Evolutionary conservation across 148 eudicot species (phyloP).

Genomic region (Euryodendron excelsum): DNA sequence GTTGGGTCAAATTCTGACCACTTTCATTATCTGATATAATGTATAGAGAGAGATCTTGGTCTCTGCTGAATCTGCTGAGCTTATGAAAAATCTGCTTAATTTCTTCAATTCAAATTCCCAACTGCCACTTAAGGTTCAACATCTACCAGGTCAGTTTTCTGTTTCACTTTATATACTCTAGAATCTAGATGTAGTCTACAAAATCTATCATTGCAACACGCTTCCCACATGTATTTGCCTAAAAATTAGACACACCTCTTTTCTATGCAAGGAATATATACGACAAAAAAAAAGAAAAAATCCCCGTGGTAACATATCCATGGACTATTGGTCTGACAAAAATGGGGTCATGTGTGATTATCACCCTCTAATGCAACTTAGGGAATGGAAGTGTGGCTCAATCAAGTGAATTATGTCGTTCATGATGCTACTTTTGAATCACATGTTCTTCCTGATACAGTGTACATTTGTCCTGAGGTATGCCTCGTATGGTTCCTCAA

Average conservation of each 20-base stretch:
- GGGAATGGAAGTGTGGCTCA: not conserved
- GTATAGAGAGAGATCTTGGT: constrained; percentile 44
- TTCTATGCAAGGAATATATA: not conserved
- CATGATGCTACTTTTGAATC: not conserved
- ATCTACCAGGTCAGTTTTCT: constrained; percentile 36
- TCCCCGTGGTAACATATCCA: not conserved
- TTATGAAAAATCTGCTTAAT: constrained; percentile 28
- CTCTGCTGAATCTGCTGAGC: constrained; percentile 33
- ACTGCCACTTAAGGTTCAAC: constrained; percentile 33
- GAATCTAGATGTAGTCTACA: not conserved
- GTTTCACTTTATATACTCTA: not conserved
- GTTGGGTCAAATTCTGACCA: constrained; percentile 1
- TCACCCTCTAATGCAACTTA: not conserved
- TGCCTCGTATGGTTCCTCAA: no score
- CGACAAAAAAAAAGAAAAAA: no score
- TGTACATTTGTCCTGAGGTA: no score
- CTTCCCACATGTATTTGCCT: not conserved
- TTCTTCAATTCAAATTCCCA: constrained; percentile 28
- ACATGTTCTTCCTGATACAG: no score
- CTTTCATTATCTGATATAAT: not conserved
- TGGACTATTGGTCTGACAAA: not conserved
- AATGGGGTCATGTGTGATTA: no score
- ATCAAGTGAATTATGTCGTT: not conserved
- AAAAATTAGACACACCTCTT: not conserved
- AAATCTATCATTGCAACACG: not conserved